Base-by-base conservation (phyloP, 352 stramenopile species). In the Pythium diclinum region DNA sequence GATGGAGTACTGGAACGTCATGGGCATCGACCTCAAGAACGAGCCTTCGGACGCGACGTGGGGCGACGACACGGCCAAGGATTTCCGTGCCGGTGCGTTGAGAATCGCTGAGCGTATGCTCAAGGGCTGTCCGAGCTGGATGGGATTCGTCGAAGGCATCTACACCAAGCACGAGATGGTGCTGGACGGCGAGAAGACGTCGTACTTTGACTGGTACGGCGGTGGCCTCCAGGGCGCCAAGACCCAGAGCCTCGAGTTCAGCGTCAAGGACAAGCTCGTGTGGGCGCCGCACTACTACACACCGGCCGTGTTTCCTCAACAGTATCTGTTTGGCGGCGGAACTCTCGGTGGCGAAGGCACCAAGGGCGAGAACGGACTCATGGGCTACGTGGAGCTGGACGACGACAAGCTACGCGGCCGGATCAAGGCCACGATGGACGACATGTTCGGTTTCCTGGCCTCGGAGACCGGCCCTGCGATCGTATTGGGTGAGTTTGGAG, bases 201-300 rank as follows among this genome's bases (percentile, higher is more conserved):
- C 63, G 13, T 94, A 94, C 67, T 89, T 87, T 59, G 83, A 94
- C 56, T 94, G 85, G 83, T 94, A 81, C 77, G 85, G 85, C 25
- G 80, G 81, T 46, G 83, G 85, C 2, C 67, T 94, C 1, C 83
- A 94, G 63, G 75, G 77, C n/a, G 85, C 85, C 16, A 68, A 65
- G 33, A 67, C 73, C 9, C 61, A 48, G 30, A 65, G 74, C n/a
- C 75, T 83, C 2, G 61, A 81, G 53, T 76, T 94, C 60, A 71
- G 65, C 8, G 74, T 85, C 25, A 65, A 72, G 7, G 85, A 94
- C 74, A 94, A 94, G 59, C 56, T 94, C 8, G 85, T 94, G 44
- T 94, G 83, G 78, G 80, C 83, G 6, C 85, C 85, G 47, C 83
- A 94, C 63, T 92, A 91, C 62, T 94, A 94, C 64, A 92, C 83